phyloP scores from a whole-genome alignment of 2,329 filamentous ascomycete species.

The Talaromyces sp. region DNA sequence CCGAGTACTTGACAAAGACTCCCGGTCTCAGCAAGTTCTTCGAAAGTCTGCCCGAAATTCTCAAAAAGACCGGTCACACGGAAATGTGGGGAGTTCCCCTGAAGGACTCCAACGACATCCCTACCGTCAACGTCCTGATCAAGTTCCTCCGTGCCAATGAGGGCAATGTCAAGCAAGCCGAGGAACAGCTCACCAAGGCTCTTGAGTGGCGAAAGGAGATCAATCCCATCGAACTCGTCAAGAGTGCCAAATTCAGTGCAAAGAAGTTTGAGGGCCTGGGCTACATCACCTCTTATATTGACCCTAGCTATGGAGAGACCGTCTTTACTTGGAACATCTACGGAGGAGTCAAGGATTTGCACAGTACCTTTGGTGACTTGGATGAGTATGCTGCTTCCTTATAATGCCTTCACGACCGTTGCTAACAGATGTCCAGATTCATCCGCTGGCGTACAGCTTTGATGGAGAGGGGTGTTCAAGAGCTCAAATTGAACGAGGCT shows the following conservation, averaged over 20 bases:
- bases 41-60: conserved; percentile 56
- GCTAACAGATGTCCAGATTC: conserved; percentile 57
- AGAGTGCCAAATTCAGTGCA: conserved; percentile 59
- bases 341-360: conserved; percentile 76
- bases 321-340: conserved; percentile 93
- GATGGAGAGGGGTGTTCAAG: conserved; percentile 79
- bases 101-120: conserved; percentile 54
- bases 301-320: conserved; percentile 50
- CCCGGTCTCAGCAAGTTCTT: conserved; percentile 55
- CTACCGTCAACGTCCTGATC: conserved; percentile 79
- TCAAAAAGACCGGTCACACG: conserved; percentile 56
- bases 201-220: conserved; percentile 78
- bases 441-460: conserved; percentile 84
- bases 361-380: conserved; percentile 75
- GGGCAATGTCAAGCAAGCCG: conserved; percentile 68
- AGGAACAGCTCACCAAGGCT: conserved; percentile 73
- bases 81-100: conserved; percentile 89
- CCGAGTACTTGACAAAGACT: conserved; percentile 37
- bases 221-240: conserved; percentile 65
- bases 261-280: conserved; percentile 74
- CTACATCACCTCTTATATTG: conserved; percentile 70
- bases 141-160: conserved; percentile 93
- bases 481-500: conserved; percentile 67
- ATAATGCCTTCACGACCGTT: background rate
- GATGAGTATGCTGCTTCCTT: conserved; percentile 62